A percentile compares a stretch with the other conserved stretches of the same genome.
These are phyloP conservation scores for Ophiosphaerella narmari DNA, from an alignment of 2,329 filamentous ascomycete species.

Conservation along the genomic window DNA sequence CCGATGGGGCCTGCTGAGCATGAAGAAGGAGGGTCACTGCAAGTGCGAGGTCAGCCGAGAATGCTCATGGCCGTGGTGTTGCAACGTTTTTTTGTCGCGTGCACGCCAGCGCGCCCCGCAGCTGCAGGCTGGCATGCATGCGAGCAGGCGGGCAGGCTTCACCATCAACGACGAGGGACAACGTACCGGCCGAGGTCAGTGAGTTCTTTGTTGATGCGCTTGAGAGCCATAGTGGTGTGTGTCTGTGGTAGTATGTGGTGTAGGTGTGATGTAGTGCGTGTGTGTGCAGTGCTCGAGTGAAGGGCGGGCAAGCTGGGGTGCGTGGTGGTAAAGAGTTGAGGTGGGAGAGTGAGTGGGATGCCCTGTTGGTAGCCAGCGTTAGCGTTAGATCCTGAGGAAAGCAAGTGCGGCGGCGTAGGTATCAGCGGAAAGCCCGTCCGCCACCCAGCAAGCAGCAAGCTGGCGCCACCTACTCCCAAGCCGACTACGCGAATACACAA, in stretches of 20 bases:
- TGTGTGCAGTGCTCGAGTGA: slow-evolving; percentile 12
- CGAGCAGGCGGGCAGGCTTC: slow-evolving; percentile 39
- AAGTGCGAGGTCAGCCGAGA: slow-evolving; percentile 39
- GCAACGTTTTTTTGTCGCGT: slow-evolving; percentile 15
- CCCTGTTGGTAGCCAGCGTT: slow-evolving; percentile 32
- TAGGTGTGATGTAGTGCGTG: slow-evolving; percentile 14
- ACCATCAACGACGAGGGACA: slow-evolving; percentile 18
- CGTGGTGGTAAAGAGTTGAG: slow-evolving; percentile 39
- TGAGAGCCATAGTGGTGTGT: slow-evolving; percentile 71
- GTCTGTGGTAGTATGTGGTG: slow-evolving; percentile 23
- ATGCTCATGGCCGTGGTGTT: slow-evolving; percentile 3
- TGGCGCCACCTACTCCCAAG: too few relatives aligned
- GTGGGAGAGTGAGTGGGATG: slow-evolving; percentile 29
- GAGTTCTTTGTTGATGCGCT: slow-evolving; percentile 94
- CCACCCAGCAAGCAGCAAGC: slow-evolving; percentile 4
- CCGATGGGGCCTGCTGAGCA: slow-evolving; percentile 97
- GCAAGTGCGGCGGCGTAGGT: slow-evolving; percentile 39
- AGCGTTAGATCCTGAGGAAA: slow-evolving; percentile 40
- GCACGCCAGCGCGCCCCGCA: slow-evolving; percentile 36
- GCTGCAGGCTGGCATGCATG: slow-evolving; percentile 45
- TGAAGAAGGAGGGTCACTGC: slow-evolving; percentile 94
- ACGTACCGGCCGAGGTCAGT: slow-evolving; percentile 83
- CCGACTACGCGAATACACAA: slow-evolving; percentile 12
- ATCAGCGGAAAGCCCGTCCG: slow-evolving; percentile 38
- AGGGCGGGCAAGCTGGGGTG: slow-evolving; percentile 25